Evolutionary conservation across 1,284 basidiomycete species (phyloP).

Genomic region (Tilletia walkeri): DNA sequence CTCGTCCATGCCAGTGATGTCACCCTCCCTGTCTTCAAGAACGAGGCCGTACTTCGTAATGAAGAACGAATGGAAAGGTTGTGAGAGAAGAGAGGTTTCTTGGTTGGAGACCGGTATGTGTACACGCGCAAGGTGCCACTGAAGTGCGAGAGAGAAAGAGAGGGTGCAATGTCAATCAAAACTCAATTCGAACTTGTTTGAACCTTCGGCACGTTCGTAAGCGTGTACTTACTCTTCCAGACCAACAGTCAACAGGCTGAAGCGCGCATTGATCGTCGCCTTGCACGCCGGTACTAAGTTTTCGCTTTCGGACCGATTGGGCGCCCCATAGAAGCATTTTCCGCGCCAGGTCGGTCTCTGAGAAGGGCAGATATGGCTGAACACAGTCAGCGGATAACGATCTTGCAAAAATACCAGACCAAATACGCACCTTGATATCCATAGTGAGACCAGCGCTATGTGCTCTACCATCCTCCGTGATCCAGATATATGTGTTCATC

Average conservation of each 20-base stretch:
- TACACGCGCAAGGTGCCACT: constrained; percentile 50
- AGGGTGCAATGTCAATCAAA: constrained; percentile 25
- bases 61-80: constrained; percentile 47
- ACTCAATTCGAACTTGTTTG: constrained; percentile 26
- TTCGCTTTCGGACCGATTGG: not conserved
- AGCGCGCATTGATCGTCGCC: constrained; percentile 68
- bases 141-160: constrained; percentile 41
- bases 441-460: constrained; percentile 37
- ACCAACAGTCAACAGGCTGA: constrained; percentile 81
- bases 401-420: not conserved
- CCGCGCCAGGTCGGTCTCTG: constrained; percentile 32
- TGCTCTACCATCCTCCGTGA: constrained; percentile 44
- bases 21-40: constrained; percentile 67
- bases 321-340: constrained; percentile 35
- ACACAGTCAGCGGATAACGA: too few relatives aligned
- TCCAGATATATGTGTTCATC: constrained; percentile 49
- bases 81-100: constrained; percentile 42
- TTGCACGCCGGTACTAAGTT: constrained; percentile 9
- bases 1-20: constrained; percentile 66
- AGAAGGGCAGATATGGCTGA: not conserved
- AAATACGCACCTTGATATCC: constrained; percentile 22
- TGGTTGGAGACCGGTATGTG: constrained; percentile 33
- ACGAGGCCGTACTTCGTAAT: constrained; percentile 53
- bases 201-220: not conserved
- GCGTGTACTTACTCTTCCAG: constrained; percentile 64